Evolutionary conservation across 352 stramenopile genomes (phyloP).

Genomic region (Peronospora belbahrii): DNA sequence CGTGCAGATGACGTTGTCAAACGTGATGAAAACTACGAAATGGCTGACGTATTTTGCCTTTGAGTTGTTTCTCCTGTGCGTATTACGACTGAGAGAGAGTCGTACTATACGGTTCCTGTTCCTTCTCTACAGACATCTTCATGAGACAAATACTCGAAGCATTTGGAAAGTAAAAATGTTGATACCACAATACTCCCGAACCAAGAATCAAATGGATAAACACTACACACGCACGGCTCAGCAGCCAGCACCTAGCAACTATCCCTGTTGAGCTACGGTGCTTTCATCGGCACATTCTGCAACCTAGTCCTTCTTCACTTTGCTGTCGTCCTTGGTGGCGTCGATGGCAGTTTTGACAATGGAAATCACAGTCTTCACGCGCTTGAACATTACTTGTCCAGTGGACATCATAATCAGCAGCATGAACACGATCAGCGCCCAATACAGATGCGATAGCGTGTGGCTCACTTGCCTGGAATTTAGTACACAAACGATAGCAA

Average conservation of each 20-base stretch:
- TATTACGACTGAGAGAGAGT: too few species aligned
- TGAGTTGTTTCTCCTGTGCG: too few species aligned
- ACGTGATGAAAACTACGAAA: too few species aligned
- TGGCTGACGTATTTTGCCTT: too few species aligned
- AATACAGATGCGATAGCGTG: conserved; percentile 81
- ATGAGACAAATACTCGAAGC: too few species aligned
- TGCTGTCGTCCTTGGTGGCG: conserved; percentile 33
- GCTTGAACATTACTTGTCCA: conserved; percentile 81
- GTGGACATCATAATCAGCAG: conserved; percentile 76
- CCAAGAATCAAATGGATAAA: conserved; percentile 23
- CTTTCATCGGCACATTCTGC: conserved; percentile 4
- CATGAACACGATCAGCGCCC: conserved; percentile 85
- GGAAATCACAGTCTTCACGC: conserved; percentile 64
- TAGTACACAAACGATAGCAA: conserved; percentile 4
- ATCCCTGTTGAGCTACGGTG: conserved; percentile 1
- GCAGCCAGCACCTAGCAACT: conserved; percentile 12
- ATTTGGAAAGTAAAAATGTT: conserved; percentile 21
- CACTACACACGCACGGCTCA: conserved; percentile 9
- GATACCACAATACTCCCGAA: conserved; percentile 1
- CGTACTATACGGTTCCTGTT: too few species aligned
- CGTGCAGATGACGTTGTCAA: too few species aligned
- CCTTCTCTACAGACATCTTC: too few species aligned
- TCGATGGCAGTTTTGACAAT: conserved; percentile 62
- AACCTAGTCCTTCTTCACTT: conserved; percentile 63
- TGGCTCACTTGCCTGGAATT: conserved; percentile 69